Evolutionary conservation across 2,329 filamentous ascomycete genomes (phyloP).

Genomic region (Setomelanomma holmii): DNA sequence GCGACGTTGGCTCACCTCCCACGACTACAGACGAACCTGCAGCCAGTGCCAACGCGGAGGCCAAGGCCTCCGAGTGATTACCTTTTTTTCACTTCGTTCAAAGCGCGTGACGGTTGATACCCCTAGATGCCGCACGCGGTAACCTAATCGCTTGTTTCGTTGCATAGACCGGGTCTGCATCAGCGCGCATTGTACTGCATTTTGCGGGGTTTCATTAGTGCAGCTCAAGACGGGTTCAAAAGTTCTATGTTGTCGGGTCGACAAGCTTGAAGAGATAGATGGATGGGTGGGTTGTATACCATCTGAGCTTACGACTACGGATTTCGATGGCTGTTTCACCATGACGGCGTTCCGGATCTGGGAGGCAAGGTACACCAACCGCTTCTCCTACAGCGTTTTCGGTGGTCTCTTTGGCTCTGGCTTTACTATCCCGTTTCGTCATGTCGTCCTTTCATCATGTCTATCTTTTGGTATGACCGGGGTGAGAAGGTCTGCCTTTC

Average conservation of each 20-base stretch:
- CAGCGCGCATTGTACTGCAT: conserved; percentile 50
- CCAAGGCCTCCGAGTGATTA: conserved; percentile 49
- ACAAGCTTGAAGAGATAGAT: conserved; percentile 17
- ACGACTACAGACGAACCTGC: conserved; percentile 58
- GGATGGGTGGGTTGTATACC: conserved; percentile 3
- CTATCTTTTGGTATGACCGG: conserved; percentile 18
- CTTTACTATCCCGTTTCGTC: conserved; percentile 13
- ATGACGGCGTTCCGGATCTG: conserved; percentile 38
- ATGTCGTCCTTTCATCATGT: conserved; percentile 18
- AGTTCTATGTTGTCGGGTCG: conserved; percentile 34
- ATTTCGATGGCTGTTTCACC: conserved; percentile 11
- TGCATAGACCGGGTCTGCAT: conserved; percentile 50
- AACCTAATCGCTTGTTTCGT: conserved; percentile 50
- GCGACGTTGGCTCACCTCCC: conserved; percentile 68
- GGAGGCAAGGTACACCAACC: conserved; percentile 18
- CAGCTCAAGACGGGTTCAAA: conserved; percentile 33
- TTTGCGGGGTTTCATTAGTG: conserved; percentile 39
- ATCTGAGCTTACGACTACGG: neutral
- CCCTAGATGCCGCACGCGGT: conserved; percentile 47
- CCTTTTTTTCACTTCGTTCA: conserved; percentile 36
- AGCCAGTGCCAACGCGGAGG: conserved; percentile 28
- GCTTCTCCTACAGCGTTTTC: conserved; percentile 28
- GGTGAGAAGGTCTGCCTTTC: conserved; percentile 11
- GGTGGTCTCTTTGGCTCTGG: conserved; percentile 23
- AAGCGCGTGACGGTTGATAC: conserved; percentile 45